phyloP scores from a whole-genome alignment of 2,329 filamentous ascomycete genomes.

The Phaeoacremonium minimum region DNA sequence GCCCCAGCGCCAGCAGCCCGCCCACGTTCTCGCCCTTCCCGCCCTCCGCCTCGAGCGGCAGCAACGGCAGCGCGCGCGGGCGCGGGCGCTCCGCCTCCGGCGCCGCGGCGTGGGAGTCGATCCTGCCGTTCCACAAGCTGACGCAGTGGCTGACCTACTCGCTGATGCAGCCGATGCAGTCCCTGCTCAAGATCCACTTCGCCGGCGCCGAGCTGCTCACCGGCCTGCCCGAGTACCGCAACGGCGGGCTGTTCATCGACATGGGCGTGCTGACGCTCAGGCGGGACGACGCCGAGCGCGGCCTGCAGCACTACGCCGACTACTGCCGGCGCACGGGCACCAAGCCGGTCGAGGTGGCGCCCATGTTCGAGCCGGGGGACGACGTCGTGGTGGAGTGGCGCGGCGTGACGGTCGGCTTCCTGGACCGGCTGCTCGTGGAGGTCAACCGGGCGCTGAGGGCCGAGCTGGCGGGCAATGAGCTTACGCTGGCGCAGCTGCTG shows the following conservation, averaged over 20 bases:
- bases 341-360: constrained; percentile 51
- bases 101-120: constrained; percentile 71
- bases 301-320: constrained; percentile 45
- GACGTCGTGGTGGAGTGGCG: constrained; percentile 64
- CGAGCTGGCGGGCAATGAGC: constrained; percentile 63
- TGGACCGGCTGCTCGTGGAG: constrained; percentile 48
- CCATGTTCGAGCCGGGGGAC: constrained; percentile 54
- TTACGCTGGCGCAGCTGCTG: constrained; percentile 82
- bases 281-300: constrained; percentile 32
- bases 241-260: constrained; percentile 66
- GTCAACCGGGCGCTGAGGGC: constrained; percentile 59
- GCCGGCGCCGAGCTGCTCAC: constrained; percentile 54
- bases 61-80: too few relatives aligned
- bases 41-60: constrained; percentile 21
- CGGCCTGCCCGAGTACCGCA: constrained; percentile 68
- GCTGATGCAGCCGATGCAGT: constrained; percentile 60
- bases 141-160: constrained; percentile 74
- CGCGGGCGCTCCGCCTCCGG: constrained; percentile 21
- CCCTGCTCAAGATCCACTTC: constrained; percentile 46
- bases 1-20: constrained; percentile 40
- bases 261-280: constrained; percentile 49
- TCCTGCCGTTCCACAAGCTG: constrained; percentile 59
- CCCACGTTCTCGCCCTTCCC: constrained; percentile 49
- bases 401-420: constrained; percentile 56
- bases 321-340: constrained; percentile 70